Evolutionary conservation across 192 early-diverging fungal species (phyloP), one percentile per base, ranked within the genome.

Genomic region (Allomyces macrogynus): DNA sequence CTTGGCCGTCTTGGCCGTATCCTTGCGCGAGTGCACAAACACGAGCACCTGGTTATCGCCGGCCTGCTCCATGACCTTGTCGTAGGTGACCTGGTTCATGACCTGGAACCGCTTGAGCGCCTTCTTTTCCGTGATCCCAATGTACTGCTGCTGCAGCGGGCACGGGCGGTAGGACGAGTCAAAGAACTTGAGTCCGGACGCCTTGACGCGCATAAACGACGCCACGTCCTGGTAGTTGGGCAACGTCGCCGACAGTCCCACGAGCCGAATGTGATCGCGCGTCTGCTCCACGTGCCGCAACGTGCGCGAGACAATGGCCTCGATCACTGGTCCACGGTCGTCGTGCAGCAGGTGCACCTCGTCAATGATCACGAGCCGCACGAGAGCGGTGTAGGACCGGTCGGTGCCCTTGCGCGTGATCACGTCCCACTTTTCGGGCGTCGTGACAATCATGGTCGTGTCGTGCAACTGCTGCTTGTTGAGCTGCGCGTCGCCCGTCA

Each of bases 351-450:
- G 76, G 67, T 98, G 95, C 65, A 98, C 89, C 74, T 98, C 95
- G 72, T 98, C 95, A 70, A 98, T 87, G 64, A 98, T 95, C 18
- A 98, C 74, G 16, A 96, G 77, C 23, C 88, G 80, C 10, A 96
- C 93, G 11, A 93, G 75, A 63, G 88, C 84, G 32, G 89, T 92
- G 76, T 94, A 93, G 64, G 86, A 88, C 64, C 85, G 79, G 72
- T 89, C 95, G 8, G 91, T 89, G 24, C 89, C 92, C 73, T 95
- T 95, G 67, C 95, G 88, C 43, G 95, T 98, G 40, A 93, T 89
- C 26, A 98, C 88, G 73, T 98, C 95, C 95, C 95, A 98, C 71
- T 98, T 98, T 73, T 98, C 95, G 10, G 95, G 95, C 4, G 95
- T 98, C 2, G 95, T 97, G 32, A 98, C 86, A 71, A 98, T 97